Base-by-base conservation (phyloP, 208 protist species). In the Leishmania aethiopica region DNA sequence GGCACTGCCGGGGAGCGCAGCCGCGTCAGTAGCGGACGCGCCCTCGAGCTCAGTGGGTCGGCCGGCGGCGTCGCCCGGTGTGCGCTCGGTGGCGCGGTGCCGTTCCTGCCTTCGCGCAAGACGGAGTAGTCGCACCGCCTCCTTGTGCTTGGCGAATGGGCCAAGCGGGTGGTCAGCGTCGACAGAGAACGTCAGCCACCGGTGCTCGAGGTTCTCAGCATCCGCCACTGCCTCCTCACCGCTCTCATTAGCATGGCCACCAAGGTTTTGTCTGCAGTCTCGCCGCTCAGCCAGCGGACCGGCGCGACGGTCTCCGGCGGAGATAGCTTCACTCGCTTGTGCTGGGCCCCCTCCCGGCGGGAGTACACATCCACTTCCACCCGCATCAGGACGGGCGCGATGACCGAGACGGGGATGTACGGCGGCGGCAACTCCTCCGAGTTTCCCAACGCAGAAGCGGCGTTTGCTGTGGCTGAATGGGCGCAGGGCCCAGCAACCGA, bases 111-210 rank as follows among this genome's bases (percentile, higher is more conserved):
- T 55, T 55, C 51, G 22, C 11, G 78, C 78, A 8, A 47, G 62
- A 32, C 77, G 69, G 17, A 78, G 72, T 13, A 47, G 60, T n/a
- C 77, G 76, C 15, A 40, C 73, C 4, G 82, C 76, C 45, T 79
- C 73, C n/a, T 32, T 40, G 74, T 82, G 79, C 73, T 79, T 79
- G n/a, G 78, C 78, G 5, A 86, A 80, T 3, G 82, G 78, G 1
- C 82, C 78, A 17, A 86, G 77, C 51, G 82, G 78, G 57, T 79
- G 72, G 6, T 66, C 78, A 1, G 72, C 72, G 55, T 82, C 82
- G 32, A 86, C 82, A 47, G 15, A 76, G 28, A 86, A 82, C 0
- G 82, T 85, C 82, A 85, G 73, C 82, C 77, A 81, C 0, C 82
- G 82, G 55, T 32, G 62, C 81, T 59, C 75, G 37, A 57, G 25